A percentile compares a stretch with the other conserved stretches of the same genome.
Evolutionary conservation across 2,329 filamentous ascomycete species (phyloP).

Genomic region (Trichoderma sp.): DNA sequence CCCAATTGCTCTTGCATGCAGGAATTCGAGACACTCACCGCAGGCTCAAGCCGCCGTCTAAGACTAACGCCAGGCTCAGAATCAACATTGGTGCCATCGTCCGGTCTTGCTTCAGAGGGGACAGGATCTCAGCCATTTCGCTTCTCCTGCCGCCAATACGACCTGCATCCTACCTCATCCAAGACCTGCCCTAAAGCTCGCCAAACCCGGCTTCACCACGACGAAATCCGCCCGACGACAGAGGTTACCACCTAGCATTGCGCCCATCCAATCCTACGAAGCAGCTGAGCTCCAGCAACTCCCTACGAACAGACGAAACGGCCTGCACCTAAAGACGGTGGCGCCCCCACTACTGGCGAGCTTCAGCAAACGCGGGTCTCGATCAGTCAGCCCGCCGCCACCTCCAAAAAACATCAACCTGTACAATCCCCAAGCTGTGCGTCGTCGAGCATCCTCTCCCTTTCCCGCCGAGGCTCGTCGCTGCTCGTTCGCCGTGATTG

Average conservation of each 20-base stretch:
- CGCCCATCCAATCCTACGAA: neutral
- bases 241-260: neutral
- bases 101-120: neutral
- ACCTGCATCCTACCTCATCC: neutral
- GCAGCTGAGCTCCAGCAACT: neutral
- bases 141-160: neutral
- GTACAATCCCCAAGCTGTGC: neutral
- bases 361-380: conserved; percentile 23
- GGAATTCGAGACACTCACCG: neutral
- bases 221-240: neutral
- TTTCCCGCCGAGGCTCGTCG: neutral
- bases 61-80: neutral
- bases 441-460: conserved; percentile 22
- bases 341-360: conserved; percentile 23
- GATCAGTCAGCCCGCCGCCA: conserved; percentile 25
- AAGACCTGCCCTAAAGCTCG: neutral
- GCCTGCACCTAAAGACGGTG: conserved; percentile 20
- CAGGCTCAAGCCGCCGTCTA: neutral
- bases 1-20: neutral
- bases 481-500: neutral
- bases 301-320: neutral
- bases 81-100: neutral
- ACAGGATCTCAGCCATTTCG: neutral
- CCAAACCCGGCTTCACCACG: neutral
- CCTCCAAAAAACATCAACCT: conserved; percentile 20